Base-by-base conservation (phyloP, 129 eudicot species). In the Rutidosis leptorrhynchoides region DNA sequence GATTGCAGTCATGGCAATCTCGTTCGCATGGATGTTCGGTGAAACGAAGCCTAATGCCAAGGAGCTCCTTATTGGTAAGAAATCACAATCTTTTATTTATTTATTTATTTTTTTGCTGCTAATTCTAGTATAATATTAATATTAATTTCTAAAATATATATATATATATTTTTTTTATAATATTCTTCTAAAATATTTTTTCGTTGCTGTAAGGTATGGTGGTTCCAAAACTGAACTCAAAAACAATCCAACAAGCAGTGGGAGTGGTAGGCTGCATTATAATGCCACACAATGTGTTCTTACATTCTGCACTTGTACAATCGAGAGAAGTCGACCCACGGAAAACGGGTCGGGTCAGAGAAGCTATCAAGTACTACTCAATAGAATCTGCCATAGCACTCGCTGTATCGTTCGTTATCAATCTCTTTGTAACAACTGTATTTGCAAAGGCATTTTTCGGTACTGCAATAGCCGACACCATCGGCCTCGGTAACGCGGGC, bases 201-300 rank as follows among this genome's bases (percentile, higher is more conserved):
- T 84, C 28, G 21, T 56, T n/a, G 10, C 49, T 79, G 45, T 59
- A 62, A 92, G 98, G 98, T 74, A 37, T 88, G 9, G 49, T 85
- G 71, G 85, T 92, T 74, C 98, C 98, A 53, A 88, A 85, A 40
- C 95, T 92, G 17, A 88, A 80, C 73, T 92, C 96, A 7, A 83
- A 42, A 67, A 92, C 98, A 52, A 76, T 92, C 60, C 84, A 83
- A 29, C 98, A 92, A 71, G 98, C 98, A 5, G 98, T 88, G 43
- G 98, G 89, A 61, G 81, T 92, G 5, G 95, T 92, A 32, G 98
- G 96, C 29, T 85, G 98, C 79, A 77, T 92, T 35, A 92, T 92
- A 75, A 92, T 92, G 98, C 98, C 98, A 27, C 96, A 92, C 82
- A 92, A 92, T 19, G 98, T 92, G n/a, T 92, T 88, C 75, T 43